Evolutionary conservation across 1,139 yeast genomes (phyloP).

Genomic region (Saccharomyces hybrid): DNA sequence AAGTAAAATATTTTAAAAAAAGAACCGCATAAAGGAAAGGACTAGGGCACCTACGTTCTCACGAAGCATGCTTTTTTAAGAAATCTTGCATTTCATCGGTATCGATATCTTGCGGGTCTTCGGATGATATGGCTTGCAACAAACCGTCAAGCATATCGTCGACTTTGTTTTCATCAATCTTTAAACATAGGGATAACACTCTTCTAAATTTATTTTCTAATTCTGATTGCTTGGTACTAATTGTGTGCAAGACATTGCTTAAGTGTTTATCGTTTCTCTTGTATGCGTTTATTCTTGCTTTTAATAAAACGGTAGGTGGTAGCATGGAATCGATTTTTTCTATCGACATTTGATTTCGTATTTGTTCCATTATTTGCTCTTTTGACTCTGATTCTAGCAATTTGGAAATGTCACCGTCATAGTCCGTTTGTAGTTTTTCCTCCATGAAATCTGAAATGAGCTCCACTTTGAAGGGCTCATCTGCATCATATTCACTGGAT

Average conservation of each 20-base stretch:
- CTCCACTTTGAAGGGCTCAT: constrained; percentile 70
- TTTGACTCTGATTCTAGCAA: constrained; percentile 18
- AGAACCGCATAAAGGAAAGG: background rate
- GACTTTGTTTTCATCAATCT: constrained; percentile 69
- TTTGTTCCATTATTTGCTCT: constrained; percentile 19
- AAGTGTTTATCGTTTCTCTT: constrained; percentile 52
- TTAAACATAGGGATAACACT: constrained; percentile 86
- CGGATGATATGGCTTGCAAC: constrained; percentile 80
- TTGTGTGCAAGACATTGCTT: constrained; percentile 40
- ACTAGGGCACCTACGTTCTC: background rate
- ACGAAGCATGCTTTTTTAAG: constrained; percentile 21
- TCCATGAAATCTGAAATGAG: constrained; percentile 47
- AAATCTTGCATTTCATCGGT: constrained; percentile 35
- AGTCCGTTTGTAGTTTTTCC: constrained; percentile 29
- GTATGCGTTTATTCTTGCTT: constrained; percentile 78
- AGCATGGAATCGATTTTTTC: constrained; percentile 26
- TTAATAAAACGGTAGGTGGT: constrained; percentile 57
- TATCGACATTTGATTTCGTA: constrained; percentile 15
- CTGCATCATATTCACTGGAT: constrained; percentile 65
- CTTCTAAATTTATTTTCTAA: constrained; percentile 79
- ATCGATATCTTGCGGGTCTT: constrained; percentile 59
- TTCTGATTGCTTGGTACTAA: constrained; percentile 48
- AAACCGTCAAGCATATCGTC: constrained; percentile 79
- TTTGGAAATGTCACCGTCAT: constrained; percentile 24
- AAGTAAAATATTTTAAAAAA: background rate